Conservation (phyloP, 768 basidiomycete genomes). For the Boletus rubescentipes region DNA sequence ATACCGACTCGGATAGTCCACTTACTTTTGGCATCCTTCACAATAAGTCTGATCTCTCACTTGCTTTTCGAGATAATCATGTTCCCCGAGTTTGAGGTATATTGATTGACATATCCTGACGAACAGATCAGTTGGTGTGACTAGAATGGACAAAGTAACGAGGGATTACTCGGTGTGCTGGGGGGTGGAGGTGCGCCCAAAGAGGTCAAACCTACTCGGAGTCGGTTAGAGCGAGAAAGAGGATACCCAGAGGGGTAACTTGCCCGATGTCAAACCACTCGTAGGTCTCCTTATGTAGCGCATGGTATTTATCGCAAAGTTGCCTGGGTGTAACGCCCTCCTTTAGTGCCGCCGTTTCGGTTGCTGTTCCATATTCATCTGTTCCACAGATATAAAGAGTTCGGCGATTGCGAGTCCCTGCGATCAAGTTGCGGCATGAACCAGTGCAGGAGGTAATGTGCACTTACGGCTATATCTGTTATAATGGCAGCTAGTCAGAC, state of each 20-base stretch:
- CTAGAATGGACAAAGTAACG: background rate
- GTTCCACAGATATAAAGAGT: constrained; percentile 97
- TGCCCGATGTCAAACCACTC: constrained; percentile 97
- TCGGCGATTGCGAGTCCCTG: constrained; percentile 74
- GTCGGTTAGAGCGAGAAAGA: background rate
- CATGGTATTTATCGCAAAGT: constrained; percentile 89
- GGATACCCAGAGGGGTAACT: constrained; percentile 13
- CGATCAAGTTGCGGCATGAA: background rate
- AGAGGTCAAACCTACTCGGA: constrained; percentile 79
- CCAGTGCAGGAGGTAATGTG: background rate
- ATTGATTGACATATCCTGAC: constrained; percentile 86
- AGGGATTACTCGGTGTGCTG: constrained; percentile 80
- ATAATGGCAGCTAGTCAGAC: background rate
- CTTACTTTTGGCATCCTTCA: constrained; percentile 82
- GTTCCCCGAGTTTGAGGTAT: constrained; percentile 79
- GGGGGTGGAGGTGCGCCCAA: constrained; percentile 91
- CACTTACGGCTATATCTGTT: constrained; percentile 61
- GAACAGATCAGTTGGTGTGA: background rate
- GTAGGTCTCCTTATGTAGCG: constrained; percentile 88
- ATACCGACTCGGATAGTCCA: background rate
- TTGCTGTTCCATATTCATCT: constrained; percentile 99
- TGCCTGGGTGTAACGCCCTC: constrained; percentile 76
- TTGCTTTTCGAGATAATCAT: constrained; percentile 76
- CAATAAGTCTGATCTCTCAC: constrained; percentile 94
- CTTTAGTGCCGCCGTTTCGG: constrained; percentile 94